Evolutionary conservation across 768 basidiomycete genomes (phyloP).

Genomic region (Mycena rosella): DNA sequence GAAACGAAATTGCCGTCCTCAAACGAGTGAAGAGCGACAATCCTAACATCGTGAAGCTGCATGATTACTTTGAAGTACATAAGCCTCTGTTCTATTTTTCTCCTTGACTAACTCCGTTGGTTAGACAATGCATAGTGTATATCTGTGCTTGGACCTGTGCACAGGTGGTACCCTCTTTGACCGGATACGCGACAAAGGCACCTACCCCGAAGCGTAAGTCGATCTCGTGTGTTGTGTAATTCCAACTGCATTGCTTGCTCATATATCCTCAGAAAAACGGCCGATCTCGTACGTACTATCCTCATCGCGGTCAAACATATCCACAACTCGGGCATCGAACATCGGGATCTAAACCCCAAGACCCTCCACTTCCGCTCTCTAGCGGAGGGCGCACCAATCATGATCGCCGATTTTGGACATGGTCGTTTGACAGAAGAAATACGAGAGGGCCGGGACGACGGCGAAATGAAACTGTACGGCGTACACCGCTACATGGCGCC

Average conservation of each 20-base stretch:
- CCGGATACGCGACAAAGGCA: no score
- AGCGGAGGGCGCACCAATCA: constrained; percentile 93
- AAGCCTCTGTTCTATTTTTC: no score
- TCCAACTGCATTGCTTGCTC: not conserved
- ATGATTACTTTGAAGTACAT: constrained; percentile 81
- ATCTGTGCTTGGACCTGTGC: constrained; percentile 95
- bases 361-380: constrained; percentile 94
- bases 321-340: constrained; percentile 92
- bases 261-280: constrained; percentile 76
- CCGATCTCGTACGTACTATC: constrained; percentile 87
- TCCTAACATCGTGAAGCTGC: constrained; percentile 77
- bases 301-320: constrained; percentile 91
- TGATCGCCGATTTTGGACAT: constrained; percentile 94
- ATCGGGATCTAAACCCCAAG: constrained; percentile 97
- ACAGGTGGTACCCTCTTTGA: constrained; percentile 97
- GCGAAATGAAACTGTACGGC: constrained; percentile 81
- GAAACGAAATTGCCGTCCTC: constrained; percentile 85
- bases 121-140: constrained; percentile 91
- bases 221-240: no score
- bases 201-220: constrained; percentile 91
- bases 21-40: constrained; percentile 82
- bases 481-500: constrained; percentile 97
- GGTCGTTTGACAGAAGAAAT: constrained; percentile 90
- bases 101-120: no score
- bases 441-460: constrained; percentile 53